These are phyloP conservation scores for Ascocoryne sarcoides DNA, from an alignment of 2,329 filamentous ascomycete species.

Conservation along the genomic window DNA sequence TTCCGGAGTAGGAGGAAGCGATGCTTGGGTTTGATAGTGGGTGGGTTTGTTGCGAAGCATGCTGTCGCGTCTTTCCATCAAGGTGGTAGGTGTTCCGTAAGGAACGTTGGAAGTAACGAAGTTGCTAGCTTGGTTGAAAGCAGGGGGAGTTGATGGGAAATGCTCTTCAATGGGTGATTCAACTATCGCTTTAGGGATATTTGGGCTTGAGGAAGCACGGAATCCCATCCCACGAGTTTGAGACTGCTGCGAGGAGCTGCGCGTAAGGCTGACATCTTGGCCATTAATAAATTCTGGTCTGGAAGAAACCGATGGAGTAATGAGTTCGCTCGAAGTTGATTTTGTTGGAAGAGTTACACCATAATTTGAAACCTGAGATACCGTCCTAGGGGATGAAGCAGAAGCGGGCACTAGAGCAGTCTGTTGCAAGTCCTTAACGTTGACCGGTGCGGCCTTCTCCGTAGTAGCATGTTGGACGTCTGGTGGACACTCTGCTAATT, in stretches of 20 bases:
- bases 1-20: slow-evolving; percentile 11
- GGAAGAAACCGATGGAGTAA: slow-evolving; percentile 1
- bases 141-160: slow-evolving; percentile 1
- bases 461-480: slow-evolving; percentile 24
- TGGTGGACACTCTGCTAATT: slow-evolving; percentile 36
- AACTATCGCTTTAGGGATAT: slow-evolving; percentile 27
- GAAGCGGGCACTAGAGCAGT: slow-evolving; percentile 35
- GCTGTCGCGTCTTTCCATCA: slow-evolving; percentile 46
- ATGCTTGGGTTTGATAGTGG: slow-evolving; percentile 5
- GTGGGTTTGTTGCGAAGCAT: slow-evolving; percentile 32
- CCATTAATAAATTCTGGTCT: slow-evolving; percentile 4
- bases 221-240: slow-evolving; percentile 13
- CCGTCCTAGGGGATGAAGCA: slow-evolving; percentile 11
- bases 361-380: slow-evolving; percentile 14
- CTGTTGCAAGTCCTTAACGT: slow-evolving; percentile 56
- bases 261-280: slow-evolving; percentile 7
- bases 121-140: slow-evolving; percentile 9
- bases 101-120: slow-evolving; percentile 20
- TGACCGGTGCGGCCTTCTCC: slow-evolving; percentile 52
- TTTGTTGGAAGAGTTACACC: background rate
- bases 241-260: slow-evolving; percentile 12
- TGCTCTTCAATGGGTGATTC: slow-evolving; percentile 30
- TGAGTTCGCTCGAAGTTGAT: slow-evolving; percentile 12
- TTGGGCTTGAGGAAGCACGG: slow-evolving; percentile 28
- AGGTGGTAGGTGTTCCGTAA: slow-evolving; percentile 31